Evolutionary conservation across 2,329 filamentous ascomycete species (phyloP), one percentile per base, ranked within the genome.

Genomic region (Rutstroemia sp.): DNA sequence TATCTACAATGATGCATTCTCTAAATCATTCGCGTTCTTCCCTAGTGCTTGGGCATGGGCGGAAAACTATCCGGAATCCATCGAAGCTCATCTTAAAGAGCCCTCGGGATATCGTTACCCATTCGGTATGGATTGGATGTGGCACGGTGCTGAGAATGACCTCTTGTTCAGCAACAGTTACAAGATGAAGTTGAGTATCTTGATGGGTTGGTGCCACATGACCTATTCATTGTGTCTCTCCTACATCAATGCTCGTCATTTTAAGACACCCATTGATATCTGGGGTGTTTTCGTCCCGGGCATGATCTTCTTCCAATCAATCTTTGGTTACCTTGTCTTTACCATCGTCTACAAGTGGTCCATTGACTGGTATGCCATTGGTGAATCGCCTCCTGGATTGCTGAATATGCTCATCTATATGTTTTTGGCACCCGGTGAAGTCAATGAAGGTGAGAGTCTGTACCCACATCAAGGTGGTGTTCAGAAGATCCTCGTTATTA

Each of bases 331-430:
- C 70, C 82, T 99, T 18, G 89, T 95, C 49, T 77, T 96, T 69
- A 90, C 89, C 67, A 96, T 99, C 69, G 75, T 99, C 65, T 97
- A 95, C 80, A 99, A 99, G 75, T 99, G 95, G 94, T 87, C 82
- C 9, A 80, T 96, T 39, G 86, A 99, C 72, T 99, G 94, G 94
- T 66, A 73, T 54, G 75, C 75, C 49, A 79, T 79, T 44, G 83
- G 78, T 42, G 71, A 79, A 64, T 79, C 82, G 60, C 90, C 95
- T 1, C 94, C 95, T 2, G 90, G 91, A 67, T 79, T 99, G 59
- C 77, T 99, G 61, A 99, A 99, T 80, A 97, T 97, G 92, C 79
- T 99, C 68, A 99, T 99, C 69, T 96, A 96, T 81, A 99, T 99
- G 95, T 99, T 99, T 78, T 75, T 99, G 64, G 84, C 86, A 62